phyloP scores from a whole-genome alignment of 2,329 filamentous ascomycete species.

The Ophiostoma perfectum region DNA sequence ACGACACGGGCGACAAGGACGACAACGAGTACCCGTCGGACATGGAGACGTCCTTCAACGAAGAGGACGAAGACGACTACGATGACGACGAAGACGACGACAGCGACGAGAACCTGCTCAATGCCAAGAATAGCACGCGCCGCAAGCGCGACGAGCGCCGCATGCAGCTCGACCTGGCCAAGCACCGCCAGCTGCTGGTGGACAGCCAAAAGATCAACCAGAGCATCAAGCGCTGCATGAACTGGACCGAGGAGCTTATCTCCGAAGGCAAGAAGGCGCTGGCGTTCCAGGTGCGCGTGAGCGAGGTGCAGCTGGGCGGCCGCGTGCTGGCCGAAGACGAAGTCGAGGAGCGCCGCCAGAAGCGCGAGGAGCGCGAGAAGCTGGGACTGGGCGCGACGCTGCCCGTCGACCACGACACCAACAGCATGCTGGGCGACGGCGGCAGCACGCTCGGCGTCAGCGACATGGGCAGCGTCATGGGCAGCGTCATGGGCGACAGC shows the following conservation, averaged over 20 bases:
- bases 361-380: slow-evolving; percentile 11
- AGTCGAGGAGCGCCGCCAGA: slow-evolving; percentile 36
- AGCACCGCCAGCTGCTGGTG: slow-evolving; percentile 80
- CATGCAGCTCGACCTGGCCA: slow-evolving; percentile 76
- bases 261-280: slow-evolving; percentile 78
- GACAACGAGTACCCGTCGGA: slow-evolving; percentile 31
- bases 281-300: slow-evolving; percentile 70
- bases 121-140: slow-evolving; percentile 42
- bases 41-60: slow-evolving; percentile 30
- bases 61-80: slow-evolving; percentile 40
- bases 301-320: slow-evolving; percentile 76
- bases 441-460: slow-evolving; percentile 7
- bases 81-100: slow-evolving; percentile 29
- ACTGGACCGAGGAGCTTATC: slow-evolving; percentile 86
- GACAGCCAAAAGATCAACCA: slow-evolving; percentile 96
- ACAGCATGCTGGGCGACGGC: slow-evolving; percentile 11
- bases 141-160: slow-evolving; percentile 68
- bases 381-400: slow-evolving; percentile 9
- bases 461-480: neutral
- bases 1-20: slow-evolving; percentile 35
- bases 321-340: slow-evolving; percentile 70
- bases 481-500: neutral
- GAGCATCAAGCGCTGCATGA: slow-evolving; percentile 81
- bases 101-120: neutral
- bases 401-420: slow-evolving; percentile 2